These are phyloP conservation scores for Colletotrichum tropicale DNA, from an alignment of 2,329 filamentous ascomycete species.

Conservation along the genomic window DNA sequence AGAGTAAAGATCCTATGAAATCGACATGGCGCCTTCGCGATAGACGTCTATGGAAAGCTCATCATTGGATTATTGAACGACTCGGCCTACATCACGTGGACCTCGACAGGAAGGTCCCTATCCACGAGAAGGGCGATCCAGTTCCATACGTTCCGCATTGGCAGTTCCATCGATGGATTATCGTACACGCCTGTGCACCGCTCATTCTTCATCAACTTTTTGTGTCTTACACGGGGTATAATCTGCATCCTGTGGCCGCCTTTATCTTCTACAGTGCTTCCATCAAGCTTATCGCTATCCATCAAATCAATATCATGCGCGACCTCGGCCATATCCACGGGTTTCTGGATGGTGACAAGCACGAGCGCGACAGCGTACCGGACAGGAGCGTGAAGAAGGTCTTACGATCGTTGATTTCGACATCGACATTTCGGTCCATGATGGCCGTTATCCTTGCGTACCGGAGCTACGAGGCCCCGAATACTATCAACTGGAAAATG, in stretches of 20 bases:
- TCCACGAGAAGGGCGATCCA: slow-evolving; percentile 43
- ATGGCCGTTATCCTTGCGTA: slow-evolving; percentile 38
- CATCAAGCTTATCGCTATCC: slow-evolving; percentile 45
- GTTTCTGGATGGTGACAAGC: slow-evolving; percentile 48
- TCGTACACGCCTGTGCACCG: slow-evolving; percentile 40
- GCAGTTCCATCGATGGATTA: slow-evolving; percentile 41
- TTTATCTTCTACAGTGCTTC: slow-evolving; percentile 40
- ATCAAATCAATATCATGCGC: slow-evolving; percentile 40
- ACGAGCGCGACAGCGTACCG: slow-evolving; percentile 45
- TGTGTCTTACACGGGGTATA: slow-evolving; percentile 30
- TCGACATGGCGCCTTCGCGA: slow-evolving; percentile 39
- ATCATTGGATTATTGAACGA: slow-evolving; percentile 35
- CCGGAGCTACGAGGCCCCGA: slow-evolving; percentile 24
- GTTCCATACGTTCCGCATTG: slow-evolving; percentile 41
- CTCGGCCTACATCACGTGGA: slow-evolving; percentile 29
- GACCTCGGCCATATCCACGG: slow-evolving; percentile 40
- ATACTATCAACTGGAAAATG: slow-evolving; percentile 35
- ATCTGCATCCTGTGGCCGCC: slow-evolving; percentile 30
- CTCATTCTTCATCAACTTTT: slow-evolving; percentile 41
- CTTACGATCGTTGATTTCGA: slow-evolving; percentile 34
- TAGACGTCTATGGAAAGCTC: slow-evolving; percentile 31
- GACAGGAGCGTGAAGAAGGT: slow-evolving; percentile 40
- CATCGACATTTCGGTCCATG: slow-evolving; percentile 33
- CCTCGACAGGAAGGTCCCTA: slow-evolving; percentile 35
- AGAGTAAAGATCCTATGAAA: slow-evolving; percentile 41